A percentile compares a stretch with the other conserved stretches of the same genome.
Conservation (phyloP, 2,329 filamentous ascomycete genomes). For the Alternaria triticina region DNA sequence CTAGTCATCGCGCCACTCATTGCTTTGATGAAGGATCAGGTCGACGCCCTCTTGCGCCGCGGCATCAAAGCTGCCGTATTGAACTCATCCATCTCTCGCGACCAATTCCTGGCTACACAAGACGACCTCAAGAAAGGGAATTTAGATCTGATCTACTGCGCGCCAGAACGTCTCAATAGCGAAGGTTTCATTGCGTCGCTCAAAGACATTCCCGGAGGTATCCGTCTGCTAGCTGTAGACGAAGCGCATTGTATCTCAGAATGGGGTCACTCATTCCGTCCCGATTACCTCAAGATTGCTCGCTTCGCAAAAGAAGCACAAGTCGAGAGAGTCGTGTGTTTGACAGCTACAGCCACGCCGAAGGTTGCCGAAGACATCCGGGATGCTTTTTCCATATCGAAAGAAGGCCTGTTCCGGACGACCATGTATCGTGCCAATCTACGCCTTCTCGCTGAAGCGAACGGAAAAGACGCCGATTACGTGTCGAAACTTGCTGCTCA, state of each 20-base stretch:
- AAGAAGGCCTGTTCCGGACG: constrained; percentile 62
- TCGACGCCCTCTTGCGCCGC: constrained; percentile 72
- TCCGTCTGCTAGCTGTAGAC: constrained; percentile 89
- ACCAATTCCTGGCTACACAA: constrained; percentile 67
- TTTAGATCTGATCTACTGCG: constrained; percentile 88
- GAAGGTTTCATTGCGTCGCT: constrained; percentile 69
- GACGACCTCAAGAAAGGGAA: constrained; percentile 67
- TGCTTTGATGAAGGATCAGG: constrained; percentile 96
- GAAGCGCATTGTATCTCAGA: constrained; percentile 96
- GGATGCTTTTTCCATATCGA: constrained; percentile 90
- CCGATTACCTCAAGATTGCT: constrained; percentile 81
- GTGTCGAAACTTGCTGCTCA: constrained; percentile 70
- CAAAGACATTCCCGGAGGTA: constrained; percentile 67
- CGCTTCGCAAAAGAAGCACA: constrained; percentile 80
- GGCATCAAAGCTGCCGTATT: constrained; percentile 81
- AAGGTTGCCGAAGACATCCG: constrained; percentile 74
- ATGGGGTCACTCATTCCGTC: constrained; percentile 97
- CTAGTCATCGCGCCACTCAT: constrained; percentile 90
- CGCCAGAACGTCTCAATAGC: constrained; percentile 93
- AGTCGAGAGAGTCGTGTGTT: constrained; percentile 74
- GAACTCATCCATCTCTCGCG: constrained; percentile 65
- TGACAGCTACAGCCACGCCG: constrained; percentile 91
- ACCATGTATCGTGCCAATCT: constrained; percentile 66
- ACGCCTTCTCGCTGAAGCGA: constrained; percentile 62
- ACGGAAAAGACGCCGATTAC: constrained; percentile 71